Base-by-base conservation (phyloP, 305 asterid species). In the Nicotiana rustica region DNA sequence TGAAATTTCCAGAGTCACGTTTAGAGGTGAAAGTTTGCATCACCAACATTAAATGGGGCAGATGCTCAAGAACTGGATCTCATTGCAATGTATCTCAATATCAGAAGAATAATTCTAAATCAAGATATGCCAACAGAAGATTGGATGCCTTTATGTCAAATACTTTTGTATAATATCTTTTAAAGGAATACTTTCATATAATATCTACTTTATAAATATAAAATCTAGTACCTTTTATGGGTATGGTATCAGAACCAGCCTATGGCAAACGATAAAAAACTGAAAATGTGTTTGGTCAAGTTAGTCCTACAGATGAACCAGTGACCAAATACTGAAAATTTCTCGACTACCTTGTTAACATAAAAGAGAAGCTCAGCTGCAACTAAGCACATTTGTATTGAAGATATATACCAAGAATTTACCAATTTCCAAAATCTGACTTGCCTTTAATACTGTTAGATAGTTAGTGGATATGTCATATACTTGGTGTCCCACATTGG, bases 41-140 rank as follows among this genome's bases (percentile, higher is more conserved):
- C 59, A 70, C 78, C 33, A 13, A 44, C 78, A 6, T 57, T 18
- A 29, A 18, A 44, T 35, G 21, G 41, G 14, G 10, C n/a, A 69
- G 57, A 69, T 38, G 35, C 29, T 41, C 57, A 69, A 41, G 36
- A 70, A 70, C 78, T 70, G 60, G n/a, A 70, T 52, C 12, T 15
- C 78, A 70, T 18, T 19, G 60, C 60, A 44, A 70, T 41, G 35
- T 15, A 70, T 70, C 36, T 41, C 18, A 5, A 69, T 19, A 35
- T 70, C 36, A 41, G 60, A 70, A 70, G 59, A 41, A 70, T 70
- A 70, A 70, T 70, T 70, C 78, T 4, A 70, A 70, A 70, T 70
- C 59, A 70, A 41, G 36, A 18, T 41, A 70, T 70, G 78, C 78
- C 60, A 41, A 70, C 44, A 38, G 44, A 38, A 38, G 44, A 38